A percentile compares a stretch with the other conserved stretches of the same genome.
Evolutionary conservation across 768 basidiomycete genomes (phyloP).

Genomic region (Boletus pseudopeckii): DNA sequence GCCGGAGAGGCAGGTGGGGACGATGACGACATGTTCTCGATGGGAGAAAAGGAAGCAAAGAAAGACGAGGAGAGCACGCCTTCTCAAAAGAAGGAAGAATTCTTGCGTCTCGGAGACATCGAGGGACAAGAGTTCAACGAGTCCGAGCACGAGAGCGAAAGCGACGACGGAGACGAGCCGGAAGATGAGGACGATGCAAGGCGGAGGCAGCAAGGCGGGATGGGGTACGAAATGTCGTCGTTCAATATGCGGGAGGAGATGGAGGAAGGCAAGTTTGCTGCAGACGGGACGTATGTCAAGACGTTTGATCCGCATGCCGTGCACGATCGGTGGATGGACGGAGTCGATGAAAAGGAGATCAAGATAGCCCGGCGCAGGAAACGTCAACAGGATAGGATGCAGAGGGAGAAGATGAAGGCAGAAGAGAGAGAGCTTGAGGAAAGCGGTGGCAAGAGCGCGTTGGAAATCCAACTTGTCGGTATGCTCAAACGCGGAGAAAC

Average conservation of each 20-base stretch:
- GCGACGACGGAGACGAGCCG: constrained; percentile 43
- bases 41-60: constrained; percentile 56
- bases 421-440: constrained; percentile 73
- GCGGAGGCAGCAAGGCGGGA: constrained; percentile 71
- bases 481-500: constrained; percentile 89
- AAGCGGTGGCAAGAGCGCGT: constrained; percentile 58
- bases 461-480: constrained; percentile 66
- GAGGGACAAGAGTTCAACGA: constrained; percentile 89
- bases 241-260: constrained; percentile 99
- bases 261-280: constrained; percentile 96
- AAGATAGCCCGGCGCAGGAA: constrained; percentile 76
- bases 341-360: constrained; percentile 79
- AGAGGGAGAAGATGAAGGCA: constrained; percentile 62
- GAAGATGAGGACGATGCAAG: constrained; percentile 77
- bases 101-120: constrained; percentile 86
- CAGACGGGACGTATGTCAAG: constrained; percentile 86
- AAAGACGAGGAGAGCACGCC: constrained; percentile 37
- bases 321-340: constrained; percentile 97
- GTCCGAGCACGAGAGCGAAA: constrained; percentile 34
- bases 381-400: constrained; percentile 67
- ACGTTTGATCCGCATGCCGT: constrained; percentile 85
- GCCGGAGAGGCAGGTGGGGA: constrained; percentile 58
- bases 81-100: constrained; percentile 65
- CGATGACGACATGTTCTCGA: constrained; percentile 79
- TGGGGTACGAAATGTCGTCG: constrained; percentile 91